Conservation (phyloP, 257 asterid species). For the Capsicum chinense region DNA sequence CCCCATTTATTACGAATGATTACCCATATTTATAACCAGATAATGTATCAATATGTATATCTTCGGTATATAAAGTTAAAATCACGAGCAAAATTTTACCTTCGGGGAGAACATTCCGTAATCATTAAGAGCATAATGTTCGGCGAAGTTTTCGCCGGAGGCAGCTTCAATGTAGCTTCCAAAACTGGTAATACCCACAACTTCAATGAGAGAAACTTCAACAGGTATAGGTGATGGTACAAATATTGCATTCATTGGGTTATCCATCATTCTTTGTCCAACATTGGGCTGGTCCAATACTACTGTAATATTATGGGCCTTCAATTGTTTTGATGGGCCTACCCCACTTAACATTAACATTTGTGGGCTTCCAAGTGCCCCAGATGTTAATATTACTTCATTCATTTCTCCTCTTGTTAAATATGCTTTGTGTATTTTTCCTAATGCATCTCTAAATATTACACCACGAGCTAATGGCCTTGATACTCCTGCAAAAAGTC, state of each 20-base stretch:
- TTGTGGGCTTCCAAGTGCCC: constrained; percentile 97
- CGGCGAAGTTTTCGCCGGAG: constrained; percentile 70
- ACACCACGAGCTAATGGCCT: constrained; percentile 76
- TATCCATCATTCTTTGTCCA: constrained; percentile 91
- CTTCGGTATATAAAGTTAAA: neutral
- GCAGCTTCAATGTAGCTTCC: constrained; percentile 77
- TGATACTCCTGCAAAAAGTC: constrained; percentile 35
- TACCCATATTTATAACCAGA: accelerated
- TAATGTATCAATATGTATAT: neutral
- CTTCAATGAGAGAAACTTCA: constrained; percentile 85
- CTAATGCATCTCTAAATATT: constrained; percentile 63
- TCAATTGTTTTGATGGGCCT: constrained; percentile 67
- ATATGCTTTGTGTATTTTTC: constrained; percentile 66
- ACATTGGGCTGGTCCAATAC: constrained; percentile 75
- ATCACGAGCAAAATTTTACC: constrained; percentile 37
- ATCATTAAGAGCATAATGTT: constrained; percentile 35
- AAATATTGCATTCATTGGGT: constrained; percentile 89
- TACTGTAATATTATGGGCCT: constrained; percentile 55
- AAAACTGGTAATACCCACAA: constrained; percentile 77
- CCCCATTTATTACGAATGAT: neutral
- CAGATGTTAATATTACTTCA: constrained; percentile 76
- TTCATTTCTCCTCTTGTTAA: constrained; percentile 54
- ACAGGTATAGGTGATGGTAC: constrained; percentile 81
- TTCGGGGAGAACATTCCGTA: constrained; percentile 83
- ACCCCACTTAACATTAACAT: constrained; percentile 79